Conservation (phyloP, 164 flowering plant species). For the Houttuynia cordata region DNA sequence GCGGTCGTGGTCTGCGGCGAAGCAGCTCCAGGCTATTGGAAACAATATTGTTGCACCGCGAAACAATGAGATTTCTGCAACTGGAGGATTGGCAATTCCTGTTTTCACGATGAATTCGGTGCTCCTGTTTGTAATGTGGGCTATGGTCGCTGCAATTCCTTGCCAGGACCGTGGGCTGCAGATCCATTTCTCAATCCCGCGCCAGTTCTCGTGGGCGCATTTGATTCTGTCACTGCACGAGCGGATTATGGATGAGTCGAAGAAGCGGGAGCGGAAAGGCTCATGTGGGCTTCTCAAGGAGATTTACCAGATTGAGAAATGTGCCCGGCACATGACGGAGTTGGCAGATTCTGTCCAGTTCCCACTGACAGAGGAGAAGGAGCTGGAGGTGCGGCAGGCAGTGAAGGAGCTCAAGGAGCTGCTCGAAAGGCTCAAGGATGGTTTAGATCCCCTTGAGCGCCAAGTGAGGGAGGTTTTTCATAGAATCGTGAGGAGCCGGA, state of each 20-base stretch:
- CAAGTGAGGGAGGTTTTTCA: constrained; percentile 88
- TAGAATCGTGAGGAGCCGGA: constrained; percentile 61
- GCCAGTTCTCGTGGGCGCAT: constrained; percentile 57
- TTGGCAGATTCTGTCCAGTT: constrained; percentile 52
- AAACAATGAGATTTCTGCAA: constrained; percentile 44
- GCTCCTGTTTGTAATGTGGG: constrained; percentile 73
- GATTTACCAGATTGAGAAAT: constrained; percentile 67
- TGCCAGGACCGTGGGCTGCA: constrained; percentile 94
- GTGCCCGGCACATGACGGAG: constrained; percentile 40
- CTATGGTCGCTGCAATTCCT: constrained; percentile 88
- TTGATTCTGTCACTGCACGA: constrained; percentile 60
- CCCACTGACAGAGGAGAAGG: constrained; percentile 55
- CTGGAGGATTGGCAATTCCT: constrained; percentile 49
- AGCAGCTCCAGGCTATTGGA: constrained; percentile 80
- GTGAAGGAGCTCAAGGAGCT: constrained; percentile 41
- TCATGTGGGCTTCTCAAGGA: constrained; percentile 68
- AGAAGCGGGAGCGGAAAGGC: constrained; percentile 61
- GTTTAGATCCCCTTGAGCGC: constrained; percentile 66
- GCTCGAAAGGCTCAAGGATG: constrained; percentile 38
- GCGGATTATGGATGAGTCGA: constrained; percentile 66
- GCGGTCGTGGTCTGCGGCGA: constrained; percentile 57
- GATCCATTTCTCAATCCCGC: constrained; percentile 48
- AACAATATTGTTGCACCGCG: constrained; percentile 48
- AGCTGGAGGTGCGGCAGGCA: constrained; percentile 43
- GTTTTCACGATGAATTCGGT: constrained; percentile 64